Evolutionary conservation across 2,329 filamentous ascomycete genomes (phyloP).

Genomic region (Ophiostoma himal-ulmi): DNA sequence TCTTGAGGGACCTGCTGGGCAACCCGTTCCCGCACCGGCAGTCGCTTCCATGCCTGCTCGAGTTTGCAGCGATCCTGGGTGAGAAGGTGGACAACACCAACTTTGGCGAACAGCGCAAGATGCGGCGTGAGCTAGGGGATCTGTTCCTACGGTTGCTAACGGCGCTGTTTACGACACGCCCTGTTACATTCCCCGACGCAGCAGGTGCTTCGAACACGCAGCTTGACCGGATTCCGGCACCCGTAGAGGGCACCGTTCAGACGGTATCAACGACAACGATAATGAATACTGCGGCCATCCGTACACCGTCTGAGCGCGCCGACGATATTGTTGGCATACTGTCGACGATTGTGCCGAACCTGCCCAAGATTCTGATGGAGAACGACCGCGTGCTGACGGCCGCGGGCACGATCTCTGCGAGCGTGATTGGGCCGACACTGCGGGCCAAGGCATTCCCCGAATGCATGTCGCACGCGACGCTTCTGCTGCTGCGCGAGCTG

Average conservation of each 20-base stretch:
- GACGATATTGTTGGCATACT: slow-evolving; percentile 78
- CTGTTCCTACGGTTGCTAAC: slow-evolving; percentile 81
- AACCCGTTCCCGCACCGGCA: slow-evolving; percentile 95
- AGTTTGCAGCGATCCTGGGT: slow-evolving; percentile 83
- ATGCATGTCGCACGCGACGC: slow-evolving; percentile 65
- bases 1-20: slow-evolving; percentile 79
- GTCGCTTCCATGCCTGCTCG: slow-evolving; percentile 75
- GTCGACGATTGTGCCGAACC: slow-evolving; percentile 68
- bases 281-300: neutral
- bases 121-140: slow-evolving; percentile 85
- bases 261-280: slow-evolving; percentile 30
- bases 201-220: neutral
- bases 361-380: slow-evolving; percentile 78
- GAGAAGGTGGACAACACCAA: slow-evolving; percentile 97
- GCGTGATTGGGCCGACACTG: slow-evolving; percentile 73
- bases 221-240: slow-evolving; percentile 24
- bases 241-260: slow-evolving; percentile 34
- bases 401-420: slow-evolving; percentile 73
- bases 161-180: slow-evolving; percentile 88
- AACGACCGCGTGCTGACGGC: slow-evolving; percentile 75
- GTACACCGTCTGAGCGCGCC: slow-evolving; percentile 43
- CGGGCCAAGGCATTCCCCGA: slow-evolving; percentile 82
- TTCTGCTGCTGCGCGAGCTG: slow-evolving; percentile 71
- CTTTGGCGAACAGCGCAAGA: slow-evolving; percentile 88
- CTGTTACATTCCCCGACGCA: slow-evolving; percentile 57